These are phyloP conservation scores for Boeremia lycopersici DNA, from an alignment of 2,329 filamentous ascomycete genomes.

Conservation along the genomic window DNA sequence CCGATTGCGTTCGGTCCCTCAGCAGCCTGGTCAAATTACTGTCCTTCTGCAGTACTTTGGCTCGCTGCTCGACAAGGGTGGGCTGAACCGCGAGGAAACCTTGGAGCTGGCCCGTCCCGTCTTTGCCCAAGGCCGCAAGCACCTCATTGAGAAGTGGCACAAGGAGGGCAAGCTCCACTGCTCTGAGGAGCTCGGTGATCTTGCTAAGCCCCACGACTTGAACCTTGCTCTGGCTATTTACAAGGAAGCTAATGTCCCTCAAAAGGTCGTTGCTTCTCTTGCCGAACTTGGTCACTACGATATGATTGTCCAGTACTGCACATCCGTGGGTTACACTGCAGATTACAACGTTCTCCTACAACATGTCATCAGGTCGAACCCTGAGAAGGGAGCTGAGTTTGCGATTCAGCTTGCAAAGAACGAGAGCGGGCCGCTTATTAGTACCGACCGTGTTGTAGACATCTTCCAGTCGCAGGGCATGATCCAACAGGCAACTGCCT, in stretches of 20 bases:
- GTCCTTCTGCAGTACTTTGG: slow-evolving; percentile 97
- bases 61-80: slow-evolving; percentile 93
- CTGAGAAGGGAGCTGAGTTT: slow-evolving; percentile 94
- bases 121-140: slow-evolving; percentile 89
- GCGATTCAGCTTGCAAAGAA: slow-evolving; percentile 90
- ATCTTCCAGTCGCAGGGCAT: slow-evolving; percentile 98
- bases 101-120: slow-evolving; percentile 93
- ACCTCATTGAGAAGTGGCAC: slow-evolving; percentile 97
- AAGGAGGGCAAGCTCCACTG: slow-evolving; percentile 94
- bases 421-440: slow-evolving; percentile 83
- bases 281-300: slow-evolving; percentile 97
- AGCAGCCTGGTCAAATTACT: slow-evolving; percentile 84
- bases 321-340: slow-evolving; percentile 85
- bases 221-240: slow-evolving; percentile 88
- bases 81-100: slow-evolving; percentile 90
- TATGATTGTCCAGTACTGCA: slow-evolving; percentile 90
- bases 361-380: slow-evolving; percentile 80
- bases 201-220: slow-evolving; percentile 87
- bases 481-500: slow-evolving; percentile 97
- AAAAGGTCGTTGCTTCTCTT: slow-evolving; percentile 94
- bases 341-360: slow-evolving; percentile 92
- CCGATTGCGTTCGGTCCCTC: slow-evolving; percentile 86
- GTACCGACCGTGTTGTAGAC: slow-evolving; percentile 93
- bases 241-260: slow-evolving; percentile 83
- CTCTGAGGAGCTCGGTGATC: slow-evolving; percentile 94